Conservation (phyloP, 768 basidiomycete genomes). For the Hydnomerulius pinastri region DNA sequence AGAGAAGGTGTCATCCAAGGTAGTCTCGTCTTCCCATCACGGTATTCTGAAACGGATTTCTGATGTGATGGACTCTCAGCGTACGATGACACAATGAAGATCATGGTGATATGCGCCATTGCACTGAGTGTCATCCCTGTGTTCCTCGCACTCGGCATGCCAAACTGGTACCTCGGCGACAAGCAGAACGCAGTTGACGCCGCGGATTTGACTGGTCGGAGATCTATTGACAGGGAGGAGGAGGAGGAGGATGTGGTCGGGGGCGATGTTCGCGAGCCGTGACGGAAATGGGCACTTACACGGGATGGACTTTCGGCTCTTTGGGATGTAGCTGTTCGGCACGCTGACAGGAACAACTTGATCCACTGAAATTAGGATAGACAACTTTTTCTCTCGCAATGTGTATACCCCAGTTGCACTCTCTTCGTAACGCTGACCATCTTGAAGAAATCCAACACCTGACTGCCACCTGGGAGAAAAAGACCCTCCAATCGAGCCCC, state of each 20-base stretch:
- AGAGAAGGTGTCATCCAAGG: constrained; percentile 64
- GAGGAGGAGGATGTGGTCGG: not conserved
- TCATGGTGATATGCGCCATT: constrained; percentile 56
- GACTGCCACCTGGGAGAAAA: no score
- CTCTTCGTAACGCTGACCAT: no score
- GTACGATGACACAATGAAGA: constrained; percentile 57
- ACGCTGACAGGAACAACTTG: no score
- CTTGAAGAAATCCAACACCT: no score
- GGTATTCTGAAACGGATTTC: not conserved
- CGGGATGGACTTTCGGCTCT: no score
- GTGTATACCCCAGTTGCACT: no score
- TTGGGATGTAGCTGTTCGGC: no score
- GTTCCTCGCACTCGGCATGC: constrained; percentile 58
- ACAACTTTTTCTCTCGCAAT: no score
- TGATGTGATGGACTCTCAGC: constrained; percentile 28
- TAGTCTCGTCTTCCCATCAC: constrained; percentile 20
- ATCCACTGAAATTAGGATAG: no score
- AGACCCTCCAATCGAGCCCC: no score
- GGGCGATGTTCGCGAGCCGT: not conserved
- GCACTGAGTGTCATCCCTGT: constrained; percentile 59
- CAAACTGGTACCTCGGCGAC: constrained; percentile 68
- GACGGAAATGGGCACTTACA: no score
- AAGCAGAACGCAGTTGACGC: constrained; percentile 69
- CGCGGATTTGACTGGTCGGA: constrained; percentile 21
- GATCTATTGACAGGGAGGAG: not conserved